Evolutionary conservation across 208 protist species (phyloP).

Genomic region (Leishmania tropica): DNA sequence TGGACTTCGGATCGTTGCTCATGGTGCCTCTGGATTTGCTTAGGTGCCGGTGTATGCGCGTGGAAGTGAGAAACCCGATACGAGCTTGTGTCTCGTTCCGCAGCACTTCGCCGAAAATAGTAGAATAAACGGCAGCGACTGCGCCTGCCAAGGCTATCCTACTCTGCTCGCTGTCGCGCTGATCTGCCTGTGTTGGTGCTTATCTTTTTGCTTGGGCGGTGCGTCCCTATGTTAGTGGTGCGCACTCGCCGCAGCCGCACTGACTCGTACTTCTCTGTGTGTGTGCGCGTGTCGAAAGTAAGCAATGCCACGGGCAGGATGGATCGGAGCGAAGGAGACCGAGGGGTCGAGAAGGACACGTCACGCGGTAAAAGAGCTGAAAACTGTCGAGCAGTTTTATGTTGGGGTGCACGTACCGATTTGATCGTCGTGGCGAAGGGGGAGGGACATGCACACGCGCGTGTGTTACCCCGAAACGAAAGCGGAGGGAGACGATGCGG

Average conservation of each 20-base stretch:
- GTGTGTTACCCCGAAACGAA: neutral
- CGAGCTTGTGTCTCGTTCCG: neutral
- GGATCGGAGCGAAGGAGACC: neutral
- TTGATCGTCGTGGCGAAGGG: neutral
- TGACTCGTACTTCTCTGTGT: neutral
- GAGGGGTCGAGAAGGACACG: neutral
- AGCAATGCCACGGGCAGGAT: neutral
- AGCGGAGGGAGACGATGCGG: neutral
- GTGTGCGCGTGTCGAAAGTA: neutral
- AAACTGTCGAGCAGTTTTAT: neutral
- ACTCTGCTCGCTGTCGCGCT: neutral
- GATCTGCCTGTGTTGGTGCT: neutral
- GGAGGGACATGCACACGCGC: neutral
- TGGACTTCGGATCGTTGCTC: constrained; percentile 15
- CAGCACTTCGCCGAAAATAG: neutral
- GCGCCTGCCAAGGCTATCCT: neutral
- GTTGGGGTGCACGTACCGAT: neutral
- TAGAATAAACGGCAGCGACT: too few relatives aligned
- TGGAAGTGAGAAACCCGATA: neutral
- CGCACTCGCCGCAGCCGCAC: neutral
- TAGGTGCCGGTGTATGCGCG: neutral
- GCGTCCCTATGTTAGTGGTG: constrained; percentile 6
- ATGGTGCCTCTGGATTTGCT: neutral
- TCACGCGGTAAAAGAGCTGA: neutral
- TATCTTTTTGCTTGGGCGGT: neutral